Evolutionary conservation across 2,329 filamentous ascomycete species (phyloP).

Genomic region (Sclerotinia borealis): DNA sequence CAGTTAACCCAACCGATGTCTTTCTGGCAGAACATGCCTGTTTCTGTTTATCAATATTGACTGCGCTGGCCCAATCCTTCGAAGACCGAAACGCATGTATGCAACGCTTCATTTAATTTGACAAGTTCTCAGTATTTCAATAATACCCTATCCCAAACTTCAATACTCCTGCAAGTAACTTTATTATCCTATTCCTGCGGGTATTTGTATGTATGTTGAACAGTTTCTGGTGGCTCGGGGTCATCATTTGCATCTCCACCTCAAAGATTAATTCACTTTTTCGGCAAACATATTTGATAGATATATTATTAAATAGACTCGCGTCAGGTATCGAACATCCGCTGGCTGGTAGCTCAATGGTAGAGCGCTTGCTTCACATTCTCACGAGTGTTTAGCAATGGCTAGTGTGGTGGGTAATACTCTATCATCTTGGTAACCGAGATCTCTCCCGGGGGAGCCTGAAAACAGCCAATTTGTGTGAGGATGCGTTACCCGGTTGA

Average conservation of each 20-base stretch:
- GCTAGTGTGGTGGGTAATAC: not conserved
- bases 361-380: not conserved
- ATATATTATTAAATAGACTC: not conserved
- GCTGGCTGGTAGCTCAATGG: not conserved
- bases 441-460: not conserved
- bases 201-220: not conserved
- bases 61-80: too few species aligned
- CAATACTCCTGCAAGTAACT: not conserved
- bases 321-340: not conserved
- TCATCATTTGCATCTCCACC: too few species aligned
- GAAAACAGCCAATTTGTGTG: not conserved
- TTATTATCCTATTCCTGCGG: not conserved
- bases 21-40: too few species aligned
- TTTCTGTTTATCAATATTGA: too few species aligned
- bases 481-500: slow-evolving; percentile 2
- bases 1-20: too few species aligned
- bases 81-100: too few species aligned
- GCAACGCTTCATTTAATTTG: too few species aligned
- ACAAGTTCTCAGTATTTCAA: too few species aligned
- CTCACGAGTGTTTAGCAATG: not conserved
- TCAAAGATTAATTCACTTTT: not conserved
- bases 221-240: fast-evolving
- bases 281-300: not conserved
- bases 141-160: too few species aligned
- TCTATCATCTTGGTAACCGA: not conserved